Conservation (phyloP, 2,329 filamentous ascomycete species). For the Aspergillaceae sp. region DNA sequence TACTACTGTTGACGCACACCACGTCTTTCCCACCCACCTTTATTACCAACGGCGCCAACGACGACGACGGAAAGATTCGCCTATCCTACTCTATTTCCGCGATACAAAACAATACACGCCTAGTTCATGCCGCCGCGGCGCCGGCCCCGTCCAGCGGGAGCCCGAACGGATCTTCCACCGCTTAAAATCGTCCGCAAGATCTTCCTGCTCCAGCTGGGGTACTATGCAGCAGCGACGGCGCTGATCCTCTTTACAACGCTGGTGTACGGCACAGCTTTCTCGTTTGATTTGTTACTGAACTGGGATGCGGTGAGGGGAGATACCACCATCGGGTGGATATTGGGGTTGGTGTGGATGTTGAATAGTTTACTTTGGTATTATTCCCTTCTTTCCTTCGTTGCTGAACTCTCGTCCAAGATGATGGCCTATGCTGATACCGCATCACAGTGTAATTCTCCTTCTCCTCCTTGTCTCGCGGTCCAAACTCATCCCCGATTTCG, state of each 20-base stretch:
- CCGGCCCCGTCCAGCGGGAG: conserved; percentile 53
- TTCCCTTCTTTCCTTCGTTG: conserved; percentile 4
- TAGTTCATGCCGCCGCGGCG: conserved; percentile 44
- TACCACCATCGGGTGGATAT: conserved; percentile 61
- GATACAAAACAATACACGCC: neutral
- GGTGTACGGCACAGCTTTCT: conserved; percentile 54
- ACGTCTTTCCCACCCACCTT: too few species aligned
- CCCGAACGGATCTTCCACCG: conserved; percentile 58
- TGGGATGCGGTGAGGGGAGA: conserved; percentile 59
- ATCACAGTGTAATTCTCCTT: conserved; percentile 66
- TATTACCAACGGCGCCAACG: too few species aligned
- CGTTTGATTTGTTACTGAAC: conserved; percentile 51
- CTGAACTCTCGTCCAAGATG: neutral
- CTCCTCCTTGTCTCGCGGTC: conserved; percentile 76
- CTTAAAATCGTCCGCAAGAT: conserved; percentile 61
- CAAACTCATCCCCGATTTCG: conserved; percentile 92
- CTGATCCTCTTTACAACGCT: conserved; percentile 61
- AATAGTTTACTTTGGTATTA: conserved; percentile 55
- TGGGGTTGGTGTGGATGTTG: conserved; percentile 59
- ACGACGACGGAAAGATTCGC: too few species aligned
- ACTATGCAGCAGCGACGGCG: conserved; percentile 53
- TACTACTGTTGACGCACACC: too few species aligned
- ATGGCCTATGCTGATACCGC: neutral
- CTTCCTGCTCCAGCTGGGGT: conserved; percentile 53
- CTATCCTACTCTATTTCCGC: too few species aligned